Percentiles rank a stretch among this genome's conserved stretches.
These are phyloP conservation scores for Iris pallida DNA, from an alignment of 116 monocot genomes.

Conservation along the genomic window DNA sequence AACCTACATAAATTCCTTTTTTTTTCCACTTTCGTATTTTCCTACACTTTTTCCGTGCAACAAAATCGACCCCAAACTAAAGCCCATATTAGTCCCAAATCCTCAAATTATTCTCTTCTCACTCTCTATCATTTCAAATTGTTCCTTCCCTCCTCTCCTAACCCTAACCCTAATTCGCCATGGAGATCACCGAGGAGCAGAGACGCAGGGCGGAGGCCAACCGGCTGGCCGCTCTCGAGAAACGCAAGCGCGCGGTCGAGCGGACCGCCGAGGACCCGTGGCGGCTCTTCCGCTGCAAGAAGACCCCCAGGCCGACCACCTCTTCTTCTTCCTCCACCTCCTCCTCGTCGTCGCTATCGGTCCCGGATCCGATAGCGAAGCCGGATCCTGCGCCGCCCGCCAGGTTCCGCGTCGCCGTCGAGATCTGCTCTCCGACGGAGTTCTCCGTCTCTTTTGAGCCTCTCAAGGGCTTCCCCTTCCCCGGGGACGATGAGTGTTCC, in stretches of 20 bases:
- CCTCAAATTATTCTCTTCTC: too few species aligned
- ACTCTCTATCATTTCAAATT: neutral
- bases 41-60: too few species aligned
- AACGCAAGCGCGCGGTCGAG: conserved; percentile 52
- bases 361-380: conserved; percentile 5
- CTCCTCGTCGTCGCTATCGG: neutral
- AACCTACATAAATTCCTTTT: too few species aligned
- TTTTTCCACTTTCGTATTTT: too few species aligned
- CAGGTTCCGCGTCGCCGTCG: conserved; percentile 47
- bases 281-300: conserved; percentile 67
- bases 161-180: conserved; percentile 1
- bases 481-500: conserved; percentile 57
- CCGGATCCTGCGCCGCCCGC: conserved; percentile 15
- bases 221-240: conserved; percentile 90
- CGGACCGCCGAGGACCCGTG: conserved; percentile 18
- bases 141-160: neutral
- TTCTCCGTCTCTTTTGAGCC: conserved; percentile 67
- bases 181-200: conserved; percentile 96
- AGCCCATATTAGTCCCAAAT: too few species aligned
- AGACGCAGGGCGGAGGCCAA: conserved; percentile 73
- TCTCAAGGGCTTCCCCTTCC: conserved; percentile 36
- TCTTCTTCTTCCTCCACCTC: neutral
- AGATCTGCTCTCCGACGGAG: conserved; percentile 73
- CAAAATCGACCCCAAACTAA: too few species aligned
- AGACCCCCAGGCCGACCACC: conserved; percentile 17